Conservation (phyloP, 2,329 filamentous ascomycete genomes). For the Amauroascus niger region DNA sequence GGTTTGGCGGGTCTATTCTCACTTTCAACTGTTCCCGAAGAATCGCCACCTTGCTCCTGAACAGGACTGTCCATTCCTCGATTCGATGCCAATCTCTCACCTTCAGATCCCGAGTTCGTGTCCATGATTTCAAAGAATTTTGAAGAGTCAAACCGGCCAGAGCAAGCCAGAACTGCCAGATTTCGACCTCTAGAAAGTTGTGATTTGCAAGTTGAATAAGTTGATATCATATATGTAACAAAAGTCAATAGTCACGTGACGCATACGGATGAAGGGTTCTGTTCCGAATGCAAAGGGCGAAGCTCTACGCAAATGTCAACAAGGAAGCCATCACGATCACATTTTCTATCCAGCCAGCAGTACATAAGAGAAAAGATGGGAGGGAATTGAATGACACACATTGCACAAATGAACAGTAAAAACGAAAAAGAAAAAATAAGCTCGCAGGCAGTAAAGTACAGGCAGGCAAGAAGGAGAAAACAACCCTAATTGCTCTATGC, state of each 20-base stretch:
- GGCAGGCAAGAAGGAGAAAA: conserved; percentile 36
- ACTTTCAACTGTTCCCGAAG: not conserved
- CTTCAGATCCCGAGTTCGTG: not conserved
- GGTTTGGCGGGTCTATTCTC: not conserved
- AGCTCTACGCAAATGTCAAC: not conserved
- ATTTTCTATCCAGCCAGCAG: conserved; percentile 15
- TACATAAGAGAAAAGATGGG: conserved; percentile 11
- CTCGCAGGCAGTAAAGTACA: conserved; percentile 43
- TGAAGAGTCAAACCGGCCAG: no score
- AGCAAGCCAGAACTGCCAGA: not conserved
- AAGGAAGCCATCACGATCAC: conserved; percentile 11
- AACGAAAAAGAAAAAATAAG: conserved; percentile 20
- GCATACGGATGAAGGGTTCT: no score
- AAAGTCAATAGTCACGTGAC: not conserved
- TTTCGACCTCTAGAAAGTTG: no score
- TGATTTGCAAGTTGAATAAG: no score
- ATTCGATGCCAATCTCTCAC: not conserved
- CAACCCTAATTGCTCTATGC: conserved; percentile 35
- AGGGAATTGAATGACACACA: conserved; percentile 17
- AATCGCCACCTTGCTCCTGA: not conserved
- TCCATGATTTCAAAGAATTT: not conserved
- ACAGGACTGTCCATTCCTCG: not conserved
- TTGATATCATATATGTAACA: no score
- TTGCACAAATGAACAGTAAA: conserved; percentile 16
- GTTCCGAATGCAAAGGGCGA: not conserved